These are phyloP conservation scores for Candida golubevii DNA, from an alignment of 805 yeast genomes.

Conservation along the genomic window DNA sequence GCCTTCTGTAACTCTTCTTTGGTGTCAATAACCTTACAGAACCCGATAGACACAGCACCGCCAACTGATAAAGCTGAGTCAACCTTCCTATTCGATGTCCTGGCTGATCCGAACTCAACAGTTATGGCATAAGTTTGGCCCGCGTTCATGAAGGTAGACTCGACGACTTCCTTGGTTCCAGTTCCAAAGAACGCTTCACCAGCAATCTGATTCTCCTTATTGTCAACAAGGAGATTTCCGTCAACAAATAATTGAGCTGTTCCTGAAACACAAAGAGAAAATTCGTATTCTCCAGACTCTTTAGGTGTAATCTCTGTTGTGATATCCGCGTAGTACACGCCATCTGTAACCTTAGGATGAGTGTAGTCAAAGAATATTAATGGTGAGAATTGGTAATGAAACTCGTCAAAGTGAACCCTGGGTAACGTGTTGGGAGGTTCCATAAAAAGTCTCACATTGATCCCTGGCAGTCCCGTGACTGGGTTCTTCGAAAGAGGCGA, in stretches of 20 bases:
- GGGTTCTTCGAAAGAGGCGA: slow-evolving; percentile 17
- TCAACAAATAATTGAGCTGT: slow-evolving; percentile 14
- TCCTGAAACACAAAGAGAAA: slow-evolving; percentile 12
- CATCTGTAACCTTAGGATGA: slow-evolving; percentile 1
- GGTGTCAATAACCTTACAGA: slow-evolving; percentile 19
- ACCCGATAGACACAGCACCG: slow-evolving; percentile 20
- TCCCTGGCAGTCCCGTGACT: slow-evolving; percentile 23
- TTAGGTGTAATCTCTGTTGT: slow-evolving; percentile 23
- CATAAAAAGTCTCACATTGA: slow-evolving; percentile 22
- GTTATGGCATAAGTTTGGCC: slow-evolving; percentile 7
- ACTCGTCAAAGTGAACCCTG: slow-evolving; percentile 24
- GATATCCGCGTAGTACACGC: slow-evolving; percentile 15
- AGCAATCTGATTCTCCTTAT: slow-evolving; percentile 3
- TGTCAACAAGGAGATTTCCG: slow-evolving; percentile 13
- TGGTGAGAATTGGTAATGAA: slow-evolving; percentile 13
- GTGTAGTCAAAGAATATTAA: slow-evolving; percentile 18
- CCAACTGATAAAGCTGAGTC: slow-evolving; percentile 26
- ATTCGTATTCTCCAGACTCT: slow-evolving; percentile 14
- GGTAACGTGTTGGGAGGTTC: slow-evolving; percentile 20
- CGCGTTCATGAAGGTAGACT: slow-evolving; percentile 6
- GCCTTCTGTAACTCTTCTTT: slow-evolving; percentile 34
- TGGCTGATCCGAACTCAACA: slow-evolving; percentile 11
- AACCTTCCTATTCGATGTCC: slow-evolving; percentile 8
- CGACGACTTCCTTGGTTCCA: slow-evolving; percentile 11
- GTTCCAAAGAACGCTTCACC: slow-evolving; percentile 13